A percentile compares a stretch with the other conserved stretches of the same genome.
Evolutionary conservation across 352 stramenopile species (phyloP).

Genomic region (Peronospora tabacina): DNA sequence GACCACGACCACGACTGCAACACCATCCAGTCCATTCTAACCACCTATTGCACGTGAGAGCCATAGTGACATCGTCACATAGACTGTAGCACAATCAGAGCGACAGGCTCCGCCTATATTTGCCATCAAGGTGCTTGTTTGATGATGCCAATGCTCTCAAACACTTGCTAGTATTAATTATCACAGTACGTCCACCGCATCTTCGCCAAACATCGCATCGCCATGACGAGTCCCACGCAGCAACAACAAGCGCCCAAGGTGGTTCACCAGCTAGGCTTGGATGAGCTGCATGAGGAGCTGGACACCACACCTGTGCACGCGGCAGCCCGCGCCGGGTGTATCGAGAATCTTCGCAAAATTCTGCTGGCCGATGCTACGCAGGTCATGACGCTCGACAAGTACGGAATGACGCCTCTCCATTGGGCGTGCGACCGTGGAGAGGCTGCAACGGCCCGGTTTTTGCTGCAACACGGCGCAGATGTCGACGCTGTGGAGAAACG

Average conservation of each 20-base stretch:
- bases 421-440: slow-evolving; percentile 61
- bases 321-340: slow-evolving; percentile 39
- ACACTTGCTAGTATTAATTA: no score
- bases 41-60: no score
- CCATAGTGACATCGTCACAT: no score
- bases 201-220: no score
- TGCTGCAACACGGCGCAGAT: slow-evolving; percentile 38
- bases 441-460: slow-evolving; percentile 15
- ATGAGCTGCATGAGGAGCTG: slow-evolving; percentile 55
- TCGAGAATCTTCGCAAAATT: slow-evolving; percentile 32
- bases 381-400: slow-evolving; percentile 48
- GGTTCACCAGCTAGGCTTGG: slow-evolving; percentile 42
- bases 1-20: slow-evolving; percentile 2
- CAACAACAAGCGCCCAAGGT: slow-evolving; percentile 20
- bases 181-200: no score
- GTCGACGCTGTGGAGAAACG: slow-evolving; percentile 51
- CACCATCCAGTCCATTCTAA: neutral
- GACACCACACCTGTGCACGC: slow-evolving; percentile 57
- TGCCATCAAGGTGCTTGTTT: no score
- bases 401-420: slow-evolving; percentile 60
- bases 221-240: slow-evolving; percentile 20
- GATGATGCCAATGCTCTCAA: no score
- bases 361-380: slow-evolving; percentile 27
- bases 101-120: no score
- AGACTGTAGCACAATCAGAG: no score